phyloP scores from a whole-genome alignment of 2,329 filamentous ascomycete species.

The Colletotrichum gigasporum region DNA sequence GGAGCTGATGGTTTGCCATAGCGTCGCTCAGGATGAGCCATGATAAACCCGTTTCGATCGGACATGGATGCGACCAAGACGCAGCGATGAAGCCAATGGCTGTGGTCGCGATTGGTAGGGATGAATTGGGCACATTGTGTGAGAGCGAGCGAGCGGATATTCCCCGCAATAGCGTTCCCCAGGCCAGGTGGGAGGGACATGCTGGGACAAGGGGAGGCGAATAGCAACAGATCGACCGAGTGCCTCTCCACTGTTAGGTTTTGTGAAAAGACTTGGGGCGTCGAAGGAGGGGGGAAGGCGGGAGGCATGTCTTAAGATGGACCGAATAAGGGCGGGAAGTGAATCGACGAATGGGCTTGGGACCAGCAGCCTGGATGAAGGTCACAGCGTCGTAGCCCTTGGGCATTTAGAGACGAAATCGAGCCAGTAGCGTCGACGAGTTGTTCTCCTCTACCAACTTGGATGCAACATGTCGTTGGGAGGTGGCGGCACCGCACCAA shows the following conservation, averaged over 20 bases:
- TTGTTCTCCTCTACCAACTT: constrained; percentile 5
- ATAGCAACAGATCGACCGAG: constrained; percentile 17
- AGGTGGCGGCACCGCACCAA: constrained; percentile 19
- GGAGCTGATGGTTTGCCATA: constrained; percentile 1
- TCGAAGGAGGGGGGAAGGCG: background rate
- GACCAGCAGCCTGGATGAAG: constrained; percentile 23
- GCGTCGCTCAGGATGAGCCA: constrained; percentile 1
- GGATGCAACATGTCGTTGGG: constrained; percentile 27
- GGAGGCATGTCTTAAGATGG: constrained; percentile 23
- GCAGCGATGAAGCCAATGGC: constrained; percentile 1
- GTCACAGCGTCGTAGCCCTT: constrained; percentile 2
- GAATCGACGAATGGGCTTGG: constrained; percentile 20
- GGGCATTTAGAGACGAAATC: constrained; percentile 2
- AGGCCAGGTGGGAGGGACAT: constrained; percentile 17
- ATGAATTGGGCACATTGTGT: background rate
- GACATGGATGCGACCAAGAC: constrained; percentile 24
- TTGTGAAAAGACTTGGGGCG: background rate
- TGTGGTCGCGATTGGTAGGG: background rate
- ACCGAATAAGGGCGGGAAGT: constrained; percentile 16
- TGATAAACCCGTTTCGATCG: constrained; percentile 19
- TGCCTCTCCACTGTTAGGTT: constrained; percentile 8
- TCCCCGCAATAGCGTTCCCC: constrained; percentile 26
- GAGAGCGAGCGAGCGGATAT: constrained; percentile 23
- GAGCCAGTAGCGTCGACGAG: constrained; percentile 12
- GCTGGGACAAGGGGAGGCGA: constrained; percentile 12